A percentile compares a stretch with the other conserved stretches of the same genome.
These are phyloP conservation scores for Botrytis sinoallii DNA, from an alignment of 2,329 filamentous ascomycete genomes.

Conservation along the genomic window DNA sequence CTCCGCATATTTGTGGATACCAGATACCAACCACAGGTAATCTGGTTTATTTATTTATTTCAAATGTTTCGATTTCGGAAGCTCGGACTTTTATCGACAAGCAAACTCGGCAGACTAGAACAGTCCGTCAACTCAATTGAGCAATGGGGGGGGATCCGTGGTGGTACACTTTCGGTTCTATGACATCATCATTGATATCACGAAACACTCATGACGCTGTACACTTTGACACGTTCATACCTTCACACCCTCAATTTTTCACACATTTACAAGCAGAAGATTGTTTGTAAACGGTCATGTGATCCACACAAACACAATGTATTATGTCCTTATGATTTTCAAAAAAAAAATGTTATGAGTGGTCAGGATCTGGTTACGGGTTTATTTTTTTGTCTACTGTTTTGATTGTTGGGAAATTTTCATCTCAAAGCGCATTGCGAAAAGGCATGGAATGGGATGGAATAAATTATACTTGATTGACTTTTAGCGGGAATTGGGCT, in stretches of 20 bases:
- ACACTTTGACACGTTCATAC: neutral
- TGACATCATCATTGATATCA: neutral
- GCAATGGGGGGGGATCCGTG: neutral
- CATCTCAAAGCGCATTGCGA: neutral
- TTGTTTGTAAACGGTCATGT: neutral
- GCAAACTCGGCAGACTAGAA: neutral
- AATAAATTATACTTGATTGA: neutral
- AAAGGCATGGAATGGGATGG: neutral
- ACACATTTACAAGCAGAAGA: neutral
- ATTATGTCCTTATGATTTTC: neutral
- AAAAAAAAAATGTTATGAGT: neutral
- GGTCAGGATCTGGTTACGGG: neutral
- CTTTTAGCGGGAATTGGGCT: neutral
- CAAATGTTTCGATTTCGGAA: neutral
- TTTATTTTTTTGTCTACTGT: neutral
- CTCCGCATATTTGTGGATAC: neutral
- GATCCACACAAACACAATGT: neutral
- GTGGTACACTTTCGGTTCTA: neutral
- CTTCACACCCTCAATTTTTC: neutral
- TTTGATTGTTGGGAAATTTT: neutral
- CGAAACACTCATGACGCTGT: neutral
- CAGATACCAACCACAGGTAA: neutral
- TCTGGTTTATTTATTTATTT: neutral
- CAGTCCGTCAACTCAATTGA: neutral
- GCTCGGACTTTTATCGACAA: neutral